These are phyloP conservation scores for Pseudohalonectria lignicola DNA, from an alignment of 2,329 filamentous ascomycete species.

Conservation along the genomic window DNA sequence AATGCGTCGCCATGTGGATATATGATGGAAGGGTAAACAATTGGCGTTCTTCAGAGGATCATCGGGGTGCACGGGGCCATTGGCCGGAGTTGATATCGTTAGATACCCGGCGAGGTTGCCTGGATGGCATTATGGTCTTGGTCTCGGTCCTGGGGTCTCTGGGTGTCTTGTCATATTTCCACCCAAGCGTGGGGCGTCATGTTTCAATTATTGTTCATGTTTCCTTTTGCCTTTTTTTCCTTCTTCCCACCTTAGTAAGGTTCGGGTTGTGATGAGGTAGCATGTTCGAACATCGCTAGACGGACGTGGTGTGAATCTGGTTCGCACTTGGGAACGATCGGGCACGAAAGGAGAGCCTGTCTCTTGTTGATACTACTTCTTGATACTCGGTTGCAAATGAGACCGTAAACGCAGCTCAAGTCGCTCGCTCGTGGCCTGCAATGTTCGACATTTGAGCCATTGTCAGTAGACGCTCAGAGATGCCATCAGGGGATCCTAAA, in stretches of 20 bases:
- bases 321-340: background rate
- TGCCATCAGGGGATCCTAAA: too few species aligned
- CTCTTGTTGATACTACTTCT: conserved; percentile 3
- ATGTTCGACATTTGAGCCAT: background rate
- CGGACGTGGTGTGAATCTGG: too few species aligned
- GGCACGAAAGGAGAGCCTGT: background rate
- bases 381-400: background rate
- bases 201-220: background rate
- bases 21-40: too few species aligned
- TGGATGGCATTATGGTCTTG: background rate
- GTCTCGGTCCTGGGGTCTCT: too few species aligned
- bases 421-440: background rate
- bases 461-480: background rate
- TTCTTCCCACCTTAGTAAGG: too few species aligned
- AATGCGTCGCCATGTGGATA: too few species aligned
- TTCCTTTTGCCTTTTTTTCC: background rate
- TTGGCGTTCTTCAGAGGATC: too few species aligned
- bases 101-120: conserved; percentile 12
- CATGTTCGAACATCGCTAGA: too few species aligned
- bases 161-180: conserved; percentile 3
- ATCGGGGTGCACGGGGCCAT: too few species aligned
- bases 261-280: too few species aligned
- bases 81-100: too few species aligned
- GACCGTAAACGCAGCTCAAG: background rate
- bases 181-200: background rate